These are phyloP conservation scores for Calonectria ilicicola DNA, from an alignment of 2,329 filamentous ascomycete species.

Conservation along the genomic window DNA sequence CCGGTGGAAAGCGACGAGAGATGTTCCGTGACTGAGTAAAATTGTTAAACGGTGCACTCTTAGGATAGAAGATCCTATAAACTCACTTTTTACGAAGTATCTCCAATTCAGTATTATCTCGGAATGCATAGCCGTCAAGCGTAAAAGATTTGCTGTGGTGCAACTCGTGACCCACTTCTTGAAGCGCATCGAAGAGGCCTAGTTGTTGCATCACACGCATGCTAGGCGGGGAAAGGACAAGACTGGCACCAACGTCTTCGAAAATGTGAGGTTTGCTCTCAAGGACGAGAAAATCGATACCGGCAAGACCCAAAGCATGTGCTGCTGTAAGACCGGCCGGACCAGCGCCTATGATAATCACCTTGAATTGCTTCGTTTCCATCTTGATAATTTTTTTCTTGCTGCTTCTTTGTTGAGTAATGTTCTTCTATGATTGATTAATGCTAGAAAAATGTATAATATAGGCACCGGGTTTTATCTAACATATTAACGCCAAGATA, in stretches of 20 bases:
- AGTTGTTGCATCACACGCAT: background rate
- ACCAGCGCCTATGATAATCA: background rate
- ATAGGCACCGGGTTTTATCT: no score
- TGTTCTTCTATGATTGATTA: no score
- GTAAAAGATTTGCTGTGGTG: background rate
- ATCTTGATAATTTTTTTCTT: background rate
- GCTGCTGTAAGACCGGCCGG: background rate
- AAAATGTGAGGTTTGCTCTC: background rate
- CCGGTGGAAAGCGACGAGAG: conserved; percentile 32
- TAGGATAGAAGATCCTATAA: background rate
- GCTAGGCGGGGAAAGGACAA: background rate
- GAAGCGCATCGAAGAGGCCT: background rate
- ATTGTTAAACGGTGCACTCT: background rate
- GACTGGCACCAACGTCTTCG: background rate
- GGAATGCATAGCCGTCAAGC: background rate
- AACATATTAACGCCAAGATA: no score
- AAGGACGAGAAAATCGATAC: background rate
- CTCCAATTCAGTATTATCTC: background rate
- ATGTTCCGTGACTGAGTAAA: conserved; percentile 27
- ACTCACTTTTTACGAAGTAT: background rate
- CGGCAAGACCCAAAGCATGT: background rate
- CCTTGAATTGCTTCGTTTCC: background rate
- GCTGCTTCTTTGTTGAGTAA: no score
- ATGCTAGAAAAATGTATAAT: no score
- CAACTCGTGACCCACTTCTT: background rate